Conservation (phyloP, 345 rosid genomes). For the Eucalyptus dawsonii region DNA sequence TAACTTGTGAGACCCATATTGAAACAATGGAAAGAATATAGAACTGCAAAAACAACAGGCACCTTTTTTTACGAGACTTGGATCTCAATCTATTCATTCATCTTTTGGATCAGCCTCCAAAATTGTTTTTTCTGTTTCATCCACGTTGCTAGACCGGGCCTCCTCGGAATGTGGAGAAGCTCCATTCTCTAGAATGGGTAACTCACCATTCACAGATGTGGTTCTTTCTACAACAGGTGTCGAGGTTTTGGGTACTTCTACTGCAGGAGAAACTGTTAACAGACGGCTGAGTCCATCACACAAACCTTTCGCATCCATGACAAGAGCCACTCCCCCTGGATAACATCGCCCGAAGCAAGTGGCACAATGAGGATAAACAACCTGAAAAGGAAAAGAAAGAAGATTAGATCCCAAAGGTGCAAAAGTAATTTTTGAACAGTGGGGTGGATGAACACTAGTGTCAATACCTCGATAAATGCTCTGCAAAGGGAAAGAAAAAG, state of each 20-base stretch:
- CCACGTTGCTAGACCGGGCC: neutral
- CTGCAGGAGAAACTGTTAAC: conserved; percentile 33
- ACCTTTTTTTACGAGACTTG: neutral
- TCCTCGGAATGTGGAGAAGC: conserved; percentile 23
- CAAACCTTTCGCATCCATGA: conserved; percentile 63
- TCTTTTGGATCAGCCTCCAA: conserved; percentile 5
- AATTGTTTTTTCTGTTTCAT: conserved; percentile 6
- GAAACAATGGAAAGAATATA: neutral
- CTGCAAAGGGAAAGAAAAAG: conserved; percentile 89
- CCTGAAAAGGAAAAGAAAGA: conserved; percentile 18
- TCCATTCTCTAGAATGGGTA: conserved; percentile 30
- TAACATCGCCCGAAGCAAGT: conserved; percentile 91
- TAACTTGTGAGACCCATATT: neutral
- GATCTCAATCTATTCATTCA: neutral
- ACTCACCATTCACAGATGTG: conserved; percentile 27
- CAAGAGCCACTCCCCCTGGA: conserved; percentile 62
- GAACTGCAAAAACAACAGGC: neutral
- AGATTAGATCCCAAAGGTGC: neutral
- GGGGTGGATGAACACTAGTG: neutral
- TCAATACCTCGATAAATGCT: conserved; percentile 66
- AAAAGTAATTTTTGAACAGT: neutral
- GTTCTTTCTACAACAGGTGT: conserved; percentile 16
- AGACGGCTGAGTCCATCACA: conserved; percentile 55
- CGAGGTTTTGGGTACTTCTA: conserved; percentile 38
- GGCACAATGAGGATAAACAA: conserved; percentile 74